These are phyloP conservation scores for Alternaria triticina DNA, from an alignment of 2,329 filamentous ascomycete genomes.

Conservation along the genomic window DNA sequence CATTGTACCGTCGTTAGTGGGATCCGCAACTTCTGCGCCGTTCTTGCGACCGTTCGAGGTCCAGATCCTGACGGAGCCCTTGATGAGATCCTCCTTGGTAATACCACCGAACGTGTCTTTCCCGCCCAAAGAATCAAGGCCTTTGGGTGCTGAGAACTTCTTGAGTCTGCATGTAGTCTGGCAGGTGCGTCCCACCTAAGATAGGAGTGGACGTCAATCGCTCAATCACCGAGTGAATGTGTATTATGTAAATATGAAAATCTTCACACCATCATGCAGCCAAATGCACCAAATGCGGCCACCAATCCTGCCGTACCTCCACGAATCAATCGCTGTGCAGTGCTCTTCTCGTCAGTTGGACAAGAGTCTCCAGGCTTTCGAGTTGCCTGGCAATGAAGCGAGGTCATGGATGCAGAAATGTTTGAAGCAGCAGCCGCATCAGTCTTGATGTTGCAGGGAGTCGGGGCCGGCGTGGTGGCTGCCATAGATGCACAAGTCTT, in stretches of 20 bases:
- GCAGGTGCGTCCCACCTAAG: neutral
- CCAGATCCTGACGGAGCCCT: slow-evolving; percentile 2
- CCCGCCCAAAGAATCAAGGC: too few species aligned
- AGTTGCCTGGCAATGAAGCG: neutral
- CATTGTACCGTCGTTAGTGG: neutral
- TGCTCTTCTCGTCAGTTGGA: neutral
- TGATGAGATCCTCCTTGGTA: neutral
- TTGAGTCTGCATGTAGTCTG: neutral
- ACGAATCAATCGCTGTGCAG: neutral
- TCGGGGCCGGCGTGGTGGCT: neutral
- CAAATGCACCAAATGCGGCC: neutral
- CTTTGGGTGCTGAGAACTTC: neutral
- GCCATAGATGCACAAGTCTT: neutral
- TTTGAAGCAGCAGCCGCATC: neutral
- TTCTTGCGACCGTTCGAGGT: slow-evolving; percentile 2
- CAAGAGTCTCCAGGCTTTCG: neutral
- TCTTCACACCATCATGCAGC: neutral
- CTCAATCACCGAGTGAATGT: neutral
- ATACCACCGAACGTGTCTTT: neutral
- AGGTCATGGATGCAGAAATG: neutral
- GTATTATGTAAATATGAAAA: neutral
- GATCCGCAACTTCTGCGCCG: neutral
- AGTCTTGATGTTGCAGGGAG: neutral
- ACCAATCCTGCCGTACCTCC: neutral
- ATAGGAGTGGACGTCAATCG: too few species aligned